Base-by-base conservation (phyloP, 2,329 filamentous ascomycete species). In the Trichocomaceae sp. region DNA sequence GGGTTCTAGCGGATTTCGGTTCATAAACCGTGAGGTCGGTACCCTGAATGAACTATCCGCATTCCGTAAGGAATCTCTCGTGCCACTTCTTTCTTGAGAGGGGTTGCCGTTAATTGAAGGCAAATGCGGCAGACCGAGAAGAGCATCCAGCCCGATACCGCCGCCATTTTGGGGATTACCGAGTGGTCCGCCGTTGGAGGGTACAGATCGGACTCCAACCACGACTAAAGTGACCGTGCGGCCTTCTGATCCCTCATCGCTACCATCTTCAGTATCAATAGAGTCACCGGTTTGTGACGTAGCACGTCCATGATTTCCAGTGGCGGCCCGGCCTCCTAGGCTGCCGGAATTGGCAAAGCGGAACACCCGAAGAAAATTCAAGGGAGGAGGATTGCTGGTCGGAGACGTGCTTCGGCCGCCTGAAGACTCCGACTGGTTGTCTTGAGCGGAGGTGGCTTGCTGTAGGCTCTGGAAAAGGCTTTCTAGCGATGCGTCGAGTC, bases 351-450 rank as follows among this genome's bases (percentile, higher is more conserved):
- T 80, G 47, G 81, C 81, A 67, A 87, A 86, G 47, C 84, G 75
- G 66, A 87, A 87, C 69, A 86, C 85, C 55, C 84, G 75, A 68
- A 86, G 80, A 66, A 86, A 86, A 65, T 86, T 86, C 57, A 86
- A 73, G 3, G 83, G 81, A 10, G 79, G 75, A 8, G 77, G 69
- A 31, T 74, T 73, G 37, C 74, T 73, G 23, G 75, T 74, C 26
- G 66, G 63, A 46, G 72, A 60, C 20, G 64, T 58, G 50, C 66
- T 73, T 31, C 66, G 55, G 33, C 66, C 62, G 45, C 72, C 69
- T 26, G 72, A 72, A 33, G 64, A 41, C 23, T 62, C 54, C 37
- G 57, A 54, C 12, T 57, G 71, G 60, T 77, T 75, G 39, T 80
- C 66, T 60, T 83, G 75, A 1, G 79, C 75, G 37, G 80, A 81